Evolutionary conservation across 2,329 filamentous ascomycete species (phyloP).

Genomic region (Penicillium psychrosexuale): DNA sequence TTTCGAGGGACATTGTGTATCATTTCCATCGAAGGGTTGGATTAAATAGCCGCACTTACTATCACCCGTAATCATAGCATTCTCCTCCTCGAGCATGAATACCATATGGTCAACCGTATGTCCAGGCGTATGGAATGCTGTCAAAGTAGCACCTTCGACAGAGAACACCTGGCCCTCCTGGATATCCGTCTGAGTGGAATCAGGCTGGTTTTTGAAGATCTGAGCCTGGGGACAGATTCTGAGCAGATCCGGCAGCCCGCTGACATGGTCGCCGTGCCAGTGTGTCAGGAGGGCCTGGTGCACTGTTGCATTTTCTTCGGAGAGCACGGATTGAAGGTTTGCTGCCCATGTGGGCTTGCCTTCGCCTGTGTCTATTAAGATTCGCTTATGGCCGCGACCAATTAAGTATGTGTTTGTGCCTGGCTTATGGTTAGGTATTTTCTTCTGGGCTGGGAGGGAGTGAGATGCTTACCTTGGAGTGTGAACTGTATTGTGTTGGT

Average conservation of each 20-base stretch:
- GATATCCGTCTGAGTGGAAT: conserved; percentile 52
- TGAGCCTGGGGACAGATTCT: conserved; percentile 59
- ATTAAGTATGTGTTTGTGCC: conserved; percentile 94
- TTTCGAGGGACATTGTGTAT: neutral
- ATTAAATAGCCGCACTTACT: conserved; percentile 42
- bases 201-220: conserved; percentile 66
- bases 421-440: conserved; percentile 23
- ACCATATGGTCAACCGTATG: conserved; percentile 82
- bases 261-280: conserved; percentile 85
- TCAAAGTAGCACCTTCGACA: conserved; percentile 58
- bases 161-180: conserved; percentile 53
- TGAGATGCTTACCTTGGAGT: conserved; percentile 50
- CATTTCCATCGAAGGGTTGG: neutral
- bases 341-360: conserved; percentile 71
- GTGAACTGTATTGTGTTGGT: conserved; percentile 46
- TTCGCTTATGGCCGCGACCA: conserved; percentile 67
- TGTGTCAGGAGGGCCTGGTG: conserved; percentile 77
- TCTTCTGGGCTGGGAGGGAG: neutral
- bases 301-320: conserved; percentile 65
- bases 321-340: conserved; percentile 62
- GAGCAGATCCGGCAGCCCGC: conserved; percentile 69
- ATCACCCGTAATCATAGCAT: conserved; percentile 84
- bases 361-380: conserved; percentile 89
- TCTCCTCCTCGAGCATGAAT: conserved; percentile 71
- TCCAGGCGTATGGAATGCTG: conserved; percentile 66